A percentile compares a stretch with the other conserved stretches of the same genome.
phyloP scores from a whole-genome alignment of 495 filamentous ascomycete species.

The Tuber umbilicatum region DNA sequence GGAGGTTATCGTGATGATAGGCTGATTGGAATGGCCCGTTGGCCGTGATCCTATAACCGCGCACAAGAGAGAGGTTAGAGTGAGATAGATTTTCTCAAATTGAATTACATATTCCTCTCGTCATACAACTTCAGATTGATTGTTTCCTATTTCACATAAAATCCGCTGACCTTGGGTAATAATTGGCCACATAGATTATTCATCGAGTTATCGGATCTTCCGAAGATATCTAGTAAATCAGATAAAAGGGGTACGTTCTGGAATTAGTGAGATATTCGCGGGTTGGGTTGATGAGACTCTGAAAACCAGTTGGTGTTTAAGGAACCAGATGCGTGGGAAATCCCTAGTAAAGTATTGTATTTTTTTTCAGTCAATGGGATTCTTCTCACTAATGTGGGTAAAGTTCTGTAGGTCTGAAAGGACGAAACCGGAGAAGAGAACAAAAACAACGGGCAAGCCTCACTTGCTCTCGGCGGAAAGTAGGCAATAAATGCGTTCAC shows the following conservation, averaged over 20 bases:
- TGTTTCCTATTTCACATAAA: background rate
- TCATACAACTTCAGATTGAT: background rate
- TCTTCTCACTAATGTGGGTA: background rate
- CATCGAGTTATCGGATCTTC: background rate
- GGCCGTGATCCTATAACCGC: background rate
- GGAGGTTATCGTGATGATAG: background rate
- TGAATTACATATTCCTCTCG: background rate
- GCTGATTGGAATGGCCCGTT: background rate
- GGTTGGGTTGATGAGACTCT: background rate
- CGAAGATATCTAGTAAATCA: background rate
- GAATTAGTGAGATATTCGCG: background rate
- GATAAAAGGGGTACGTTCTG: background rate
- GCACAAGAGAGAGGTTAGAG: background rate
- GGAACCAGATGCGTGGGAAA: background rate
- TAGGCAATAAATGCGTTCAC: no score
- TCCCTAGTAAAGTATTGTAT: background rate
- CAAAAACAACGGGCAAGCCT: no score
- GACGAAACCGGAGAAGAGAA: no score
- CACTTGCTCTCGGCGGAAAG: no score
- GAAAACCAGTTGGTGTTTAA: background rate
- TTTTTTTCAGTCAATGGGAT: background rate
- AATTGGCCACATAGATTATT: background rate
- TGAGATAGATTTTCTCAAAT: background rate
- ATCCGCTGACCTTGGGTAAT: background rate
- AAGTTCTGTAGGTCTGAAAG: background rate